These are phyloP conservation scores for Arachis hypogaea DNA, from an alignment of 306 rosid species.

Conservation along the genomic window DNA sequence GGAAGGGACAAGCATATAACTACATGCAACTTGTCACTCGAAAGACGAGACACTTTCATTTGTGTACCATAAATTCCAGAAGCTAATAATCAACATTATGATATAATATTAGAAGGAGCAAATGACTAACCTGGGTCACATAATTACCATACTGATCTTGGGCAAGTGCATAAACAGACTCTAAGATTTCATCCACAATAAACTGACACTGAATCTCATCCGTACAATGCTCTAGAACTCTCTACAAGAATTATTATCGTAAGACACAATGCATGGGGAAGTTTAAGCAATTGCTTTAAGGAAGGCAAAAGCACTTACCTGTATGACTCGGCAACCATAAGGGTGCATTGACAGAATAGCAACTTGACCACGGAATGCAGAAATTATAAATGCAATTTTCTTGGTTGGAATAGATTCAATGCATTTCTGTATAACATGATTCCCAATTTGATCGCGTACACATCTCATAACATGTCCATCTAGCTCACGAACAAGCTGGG, in stretches of 20 bases:
- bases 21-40: background rate
- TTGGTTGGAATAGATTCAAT: constrained; percentile 59
- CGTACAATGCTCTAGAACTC: constrained; percentile 67
- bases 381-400: constrained; percentile 52
- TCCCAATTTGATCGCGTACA: constrained; percentile 70
- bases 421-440: constrained; percentile 75
- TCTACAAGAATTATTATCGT: constrained; percentile 46
- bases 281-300: background rate
- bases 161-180: constrained; percentile 61
- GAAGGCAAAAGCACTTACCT: constrained; percentile 45
- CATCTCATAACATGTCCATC: constrained; percentile 69
- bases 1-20: constrained; percentile 9
- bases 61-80: background rate
- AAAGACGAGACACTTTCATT: background rate
- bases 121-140: constrained; percentile 62
- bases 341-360: constrained; percentile 61
- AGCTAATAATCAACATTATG: constrained; percentile 6
- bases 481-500: constrained; percentile 61
- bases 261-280: constrained; percentile 14
- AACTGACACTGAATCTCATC: constrained; percentile 60
- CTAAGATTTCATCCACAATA: constrained; percentile 67
- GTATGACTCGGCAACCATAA: constrained; percentile 70
- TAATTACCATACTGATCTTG: constrained; percentile 71
- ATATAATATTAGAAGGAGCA: background rate
- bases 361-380: constrained; percentile 62